Percentiles rank a stretch among this genome's conserved stretches.
These are phyloP conservation scores for Saturnispora halmiae DNA, from an alignment of 805 yeast genomes.

Conservation along the genomic window DNA sequence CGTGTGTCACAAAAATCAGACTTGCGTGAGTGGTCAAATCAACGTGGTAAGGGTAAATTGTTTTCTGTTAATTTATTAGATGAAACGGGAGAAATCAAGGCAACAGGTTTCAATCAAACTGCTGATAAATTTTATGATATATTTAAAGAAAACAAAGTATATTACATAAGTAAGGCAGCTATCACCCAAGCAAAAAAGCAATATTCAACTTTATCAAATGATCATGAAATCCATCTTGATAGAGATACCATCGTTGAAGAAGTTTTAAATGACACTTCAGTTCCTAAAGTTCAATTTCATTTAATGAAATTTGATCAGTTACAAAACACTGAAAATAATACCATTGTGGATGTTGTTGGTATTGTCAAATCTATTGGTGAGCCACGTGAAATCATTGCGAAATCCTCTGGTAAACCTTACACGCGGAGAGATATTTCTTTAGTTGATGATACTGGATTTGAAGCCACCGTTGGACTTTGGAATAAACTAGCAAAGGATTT, in stretches of 20 bases:
- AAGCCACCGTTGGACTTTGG: conserved; percentile 82
- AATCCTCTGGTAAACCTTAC: conserved; percentile 80
- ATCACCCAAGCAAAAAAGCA: conserved; percentile 79
- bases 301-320: conserved; percentile 63
- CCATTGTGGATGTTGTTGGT: conserved; percentile 78
- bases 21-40: conserved; percentile 78
- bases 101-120: conserved; percentile 84
- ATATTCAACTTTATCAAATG: conserved; percentile 75
- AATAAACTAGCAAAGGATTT: conserved; percentile 79
- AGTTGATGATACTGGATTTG: conserved; percentile 76
- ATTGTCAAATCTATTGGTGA: conserved; percentile 71
- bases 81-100: conserved; percentile 92
- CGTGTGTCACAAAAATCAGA: conserved; percentile 85
- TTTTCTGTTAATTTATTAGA: conserved; percentile 84
- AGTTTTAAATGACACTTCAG: conserved; percentile 46
- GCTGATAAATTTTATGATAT: conserved; percentile 72
- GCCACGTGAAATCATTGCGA: conserved; percentile 70
- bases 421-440: conserved; percentile 83
- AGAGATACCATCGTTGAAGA: conserved; percentile 69
- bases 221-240: conserved; percentile 78
- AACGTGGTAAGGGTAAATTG: conserved; percentile 80
- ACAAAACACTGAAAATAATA: conserved; percentile 57
- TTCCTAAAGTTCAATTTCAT: conserved; percentile 73
- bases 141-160: conserved; percentile 83
- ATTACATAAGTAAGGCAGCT: conserved; percentile 72